Conservation (phyloP, 2,329 filamentous ascomycete species). For the Magnaporthiopsis rhizophila region DNA sequence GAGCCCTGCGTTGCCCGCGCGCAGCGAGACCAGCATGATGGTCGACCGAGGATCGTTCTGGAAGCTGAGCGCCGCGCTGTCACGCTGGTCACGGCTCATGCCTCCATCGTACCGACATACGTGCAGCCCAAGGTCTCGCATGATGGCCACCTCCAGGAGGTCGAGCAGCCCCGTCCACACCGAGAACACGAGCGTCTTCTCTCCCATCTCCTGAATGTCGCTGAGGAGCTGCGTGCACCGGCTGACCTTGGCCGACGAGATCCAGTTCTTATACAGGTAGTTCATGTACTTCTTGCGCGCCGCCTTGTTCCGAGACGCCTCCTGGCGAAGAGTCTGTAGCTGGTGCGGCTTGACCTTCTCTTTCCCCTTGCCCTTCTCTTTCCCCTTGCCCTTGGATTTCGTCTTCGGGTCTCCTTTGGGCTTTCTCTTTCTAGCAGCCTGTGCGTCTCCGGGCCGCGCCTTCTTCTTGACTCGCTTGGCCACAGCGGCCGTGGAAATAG, state of each 20-base stretch:
- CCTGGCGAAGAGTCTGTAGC: slow-evolving; percentile 48
- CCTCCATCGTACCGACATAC: slow-evolving; percentile 70
- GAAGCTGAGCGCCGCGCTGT: slow-evolving; percentile 60
- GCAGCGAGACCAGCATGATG: slow-evolving; percentile 71
- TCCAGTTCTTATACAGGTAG: slow-evolving; percentile 60
- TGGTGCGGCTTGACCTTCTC: slow-evolving; percentile 28
- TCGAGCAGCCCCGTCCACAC: slow-evolving; percentile 76
- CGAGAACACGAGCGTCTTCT: slow-evolving; percentile 77
- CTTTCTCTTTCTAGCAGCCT: not conserved
- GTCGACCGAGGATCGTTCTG: slow-evolving; percentile 47
- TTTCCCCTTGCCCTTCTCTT: slow-evolving; percentile 34
- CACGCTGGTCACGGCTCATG: slow-evolving; percentile 60
- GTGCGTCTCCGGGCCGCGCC: slow-evolving; percentile 15
- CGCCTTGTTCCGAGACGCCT: slow-evolving; percentile 53
- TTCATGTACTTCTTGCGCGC: slow-evolving; percentile 63
- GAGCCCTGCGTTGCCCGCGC: slow-evolving; percentile 76
- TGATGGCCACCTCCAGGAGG: slow-evolving; percentile 65
- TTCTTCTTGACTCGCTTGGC: slow-evolving; percentile 26
- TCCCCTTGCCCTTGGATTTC: slow-evolving; percentile 36
- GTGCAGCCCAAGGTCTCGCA: slow-evolving; percentile 38
- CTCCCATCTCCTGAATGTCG: slow-evolving; percentile 38
- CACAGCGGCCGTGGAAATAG: slow-evolving; percentile 10
- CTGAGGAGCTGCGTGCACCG: slow-evolving; percentile 59
- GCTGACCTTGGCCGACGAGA: slow-evolving; percentile 67
- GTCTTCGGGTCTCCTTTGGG: slow-evolving; percentile 30